These are phyloP conservation scores for Meira miltonrushii DNA, from an alignment of 1,284 basidiomycete genomes.

Conservation along the genomic window DNA sequence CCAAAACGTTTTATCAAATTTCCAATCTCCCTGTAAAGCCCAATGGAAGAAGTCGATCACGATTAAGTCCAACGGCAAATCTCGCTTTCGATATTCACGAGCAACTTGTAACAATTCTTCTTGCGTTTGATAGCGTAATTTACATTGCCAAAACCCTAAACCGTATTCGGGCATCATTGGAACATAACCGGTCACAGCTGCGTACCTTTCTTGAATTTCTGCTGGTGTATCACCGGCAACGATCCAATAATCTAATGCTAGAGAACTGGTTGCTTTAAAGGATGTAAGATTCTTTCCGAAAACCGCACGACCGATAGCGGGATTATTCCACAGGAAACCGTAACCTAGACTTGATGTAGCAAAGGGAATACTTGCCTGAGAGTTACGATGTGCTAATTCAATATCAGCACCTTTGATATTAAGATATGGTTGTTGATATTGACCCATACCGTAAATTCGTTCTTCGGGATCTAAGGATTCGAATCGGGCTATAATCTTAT, in stretches of 20 bases:
- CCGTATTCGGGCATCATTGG: constrained; percentile 24
- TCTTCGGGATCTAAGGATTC: constrained; percentile 17
- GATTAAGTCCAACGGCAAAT: constrained; percentile 18
- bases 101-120: constrained; percentile 19
- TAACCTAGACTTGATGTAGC: constrained; percentile 20
- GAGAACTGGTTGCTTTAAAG: constrained; percentile 16
- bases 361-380: constrained; percentile 21
- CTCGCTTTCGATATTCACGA: constrained; percentile 16
- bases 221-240: constrained; percentile 14
- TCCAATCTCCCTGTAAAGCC: constrained; percentile 20
- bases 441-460: constrained; percentile 23
- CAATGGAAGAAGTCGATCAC: constrained; percentile 24
- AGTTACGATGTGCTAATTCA: constrained; percentile 22
- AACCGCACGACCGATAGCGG: constrained; percentile 17
- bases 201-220: constrained; percentile 17
- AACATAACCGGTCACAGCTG: constrained; percentile 11
- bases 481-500: constrained; percentile 18
- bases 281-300: constrained; percentile 22
- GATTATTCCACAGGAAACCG: constrained; percentile 25
- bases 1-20: constrained; percentile 18
- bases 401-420: constrained; percentile 18
- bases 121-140: constrained; percentile 21
- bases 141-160: constrained; percentile 20
- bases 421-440: constrained; percentile 19
- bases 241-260: constrained; percentile 21